Conservation (phyloP, 441 rosid genomes). For the Euphorbia schlechtendalii region DNA sequence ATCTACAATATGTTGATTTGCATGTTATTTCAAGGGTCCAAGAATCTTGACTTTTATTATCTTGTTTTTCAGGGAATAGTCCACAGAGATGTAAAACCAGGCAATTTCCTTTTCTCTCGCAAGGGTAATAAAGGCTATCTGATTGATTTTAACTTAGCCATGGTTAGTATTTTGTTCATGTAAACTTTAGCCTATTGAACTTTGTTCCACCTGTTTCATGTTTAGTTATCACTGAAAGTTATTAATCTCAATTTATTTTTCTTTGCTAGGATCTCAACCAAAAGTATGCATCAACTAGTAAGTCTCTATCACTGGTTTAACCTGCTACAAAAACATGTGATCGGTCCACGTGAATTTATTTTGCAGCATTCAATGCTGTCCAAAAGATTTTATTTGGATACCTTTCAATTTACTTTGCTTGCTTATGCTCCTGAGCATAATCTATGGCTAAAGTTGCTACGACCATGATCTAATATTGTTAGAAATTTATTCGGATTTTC, state of each 20-base stretch:
- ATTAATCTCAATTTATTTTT: constrained; percentile 17
- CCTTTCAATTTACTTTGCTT: background rate
- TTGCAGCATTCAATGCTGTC: background rate
- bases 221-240: constrained; percentile 1
- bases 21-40: constrained; percentile 9
- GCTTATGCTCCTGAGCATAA: background rate
- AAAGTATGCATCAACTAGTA: constrained; percentile 56
- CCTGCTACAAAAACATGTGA: constrained; percentile 4
- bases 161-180: constrained; percentile 46
- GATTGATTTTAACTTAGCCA: constrained; percentile 92
- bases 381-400: background rate
- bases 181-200: background rate
- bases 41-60: constrained; percentile 10
- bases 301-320: constrained; percentile 20
- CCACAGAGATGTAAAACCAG: constrained; percentile 98
- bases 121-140: constrained; percentile 73
- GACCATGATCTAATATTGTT: constrained; percentile 1
- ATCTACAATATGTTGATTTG: constrained; percentile 11
- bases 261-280: constrained; percentile 73
- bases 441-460: background rate
- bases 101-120: constrained; percentile 86
- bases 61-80: constrained; percentile 57
- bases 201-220: constrained; percentile 9
- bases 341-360: background rate
- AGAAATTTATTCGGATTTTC: constrained; percentile 18